Percentiles rank a stretch among this genome's conserved stretches.
phyloP scores from a whole-genome alignment of 1,284 basidiomycete species.

The Wolfiporia cocos region DNA sequence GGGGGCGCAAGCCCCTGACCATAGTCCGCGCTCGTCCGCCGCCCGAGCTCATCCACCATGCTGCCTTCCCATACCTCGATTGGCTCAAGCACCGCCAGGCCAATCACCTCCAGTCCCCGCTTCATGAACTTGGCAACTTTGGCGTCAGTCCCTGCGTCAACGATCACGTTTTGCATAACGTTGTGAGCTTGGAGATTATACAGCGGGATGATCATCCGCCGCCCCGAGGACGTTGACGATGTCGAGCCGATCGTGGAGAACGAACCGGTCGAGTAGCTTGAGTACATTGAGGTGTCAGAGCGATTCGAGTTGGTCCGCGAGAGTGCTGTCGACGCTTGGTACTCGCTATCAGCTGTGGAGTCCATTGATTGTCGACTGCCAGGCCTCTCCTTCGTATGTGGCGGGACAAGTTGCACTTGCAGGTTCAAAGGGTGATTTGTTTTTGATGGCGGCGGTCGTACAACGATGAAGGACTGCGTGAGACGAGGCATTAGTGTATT shows the following conservation, averaged over 20 bases:
- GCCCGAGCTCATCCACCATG: neutral
- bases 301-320: slow-evolving; percentile 35
- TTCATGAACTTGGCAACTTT: slow-evolving; percentile 89
- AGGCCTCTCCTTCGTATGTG: slow-evolving; percentile 40
- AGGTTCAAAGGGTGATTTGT: slow-evolving; percentile 87
- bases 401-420: slow-evolving; percentile 88
- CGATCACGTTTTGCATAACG: slow-evolving; percentile 86
- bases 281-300: slow-evolving; percentile 44
- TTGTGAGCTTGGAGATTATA: slow-evolving; percentile 94
- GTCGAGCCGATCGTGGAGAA: slow-evolving; percentile 43
- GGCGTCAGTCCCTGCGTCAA: slow-evolving; percentile 92
- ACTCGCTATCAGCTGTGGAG: slow-evolving; percentile 30
- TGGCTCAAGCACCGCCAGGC: slow-evolving; percentile 74
- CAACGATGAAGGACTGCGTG: slow-evolving; percentile 76
- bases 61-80: slow-evolving; percentile 64
- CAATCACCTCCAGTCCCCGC: slow-evolving; percentile 78
- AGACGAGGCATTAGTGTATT: slow-evolving; percentile 10
- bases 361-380: slow-evolving; percentile 34
- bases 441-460: slow-evolving; percentile 79
- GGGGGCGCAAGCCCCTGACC: slow-evolving; percentile 3
- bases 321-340: slow-evolving; percentile 25
- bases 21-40: slow-evolving; percentile 14
- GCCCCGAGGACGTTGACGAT: slow-evolving; percentile 39
- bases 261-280: slow-evolving; percentile 38
- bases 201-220: slow-evolving; percentile 83